Base-by-base conservation (phyloP, 352 stramenopile genomes). In the Plasmopara muralis region DNA sequence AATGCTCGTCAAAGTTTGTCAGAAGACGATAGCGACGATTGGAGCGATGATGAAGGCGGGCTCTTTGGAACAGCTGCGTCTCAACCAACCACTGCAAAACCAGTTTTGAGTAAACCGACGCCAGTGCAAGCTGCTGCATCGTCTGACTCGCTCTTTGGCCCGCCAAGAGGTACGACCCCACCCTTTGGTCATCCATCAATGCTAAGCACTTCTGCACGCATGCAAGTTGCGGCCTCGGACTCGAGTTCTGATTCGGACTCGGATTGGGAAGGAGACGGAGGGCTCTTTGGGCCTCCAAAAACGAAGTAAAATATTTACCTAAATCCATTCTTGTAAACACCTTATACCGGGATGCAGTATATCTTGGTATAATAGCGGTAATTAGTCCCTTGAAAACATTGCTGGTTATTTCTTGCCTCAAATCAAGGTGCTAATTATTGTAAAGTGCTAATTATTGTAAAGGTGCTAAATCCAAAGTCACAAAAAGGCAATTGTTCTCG, bases 261-360 rank as follows among this genome's bases (percentile, higher is more conserved):
- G 1, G 77, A 89, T 48, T 87, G 76, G 76, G 68, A 82, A 45
- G 69, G 67, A 20, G 77, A 72, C 25, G 78, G 77, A 20, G 72
- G 78, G 1, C 63, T 92, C 4, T 92, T 91, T 72, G 78, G 76
- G 9, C 62, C 62, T 51, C 29, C 53, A 25, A 74, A 74, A 41
- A 68, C 67, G 41, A 60, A 67, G 54, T 64, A 45, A 45, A n/a
- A 35, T 72, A 66, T 45, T n/a, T 67, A 53, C 10, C 60, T 50
- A 9, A 71, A 50, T 6, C 53, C 50, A 3, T 25, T 25, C 20
- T 25, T 25, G 20, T n/a, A n/a, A n/a, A n/a, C n/a, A n/a, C n/a
- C n/a, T n/a, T n/a, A n/a, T n/a, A n/a, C n/a, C n/a, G n/a, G n/a
- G n/a, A n/a, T n/a, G n/a, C n/a, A n/a, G 20, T 25, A 25, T 25